Evolutionary conservation across 73 alveolate genomes (phyloP), one percentile per base, ranked within the genome.

Genomic region (Durusdinium trenchii): DNA sequence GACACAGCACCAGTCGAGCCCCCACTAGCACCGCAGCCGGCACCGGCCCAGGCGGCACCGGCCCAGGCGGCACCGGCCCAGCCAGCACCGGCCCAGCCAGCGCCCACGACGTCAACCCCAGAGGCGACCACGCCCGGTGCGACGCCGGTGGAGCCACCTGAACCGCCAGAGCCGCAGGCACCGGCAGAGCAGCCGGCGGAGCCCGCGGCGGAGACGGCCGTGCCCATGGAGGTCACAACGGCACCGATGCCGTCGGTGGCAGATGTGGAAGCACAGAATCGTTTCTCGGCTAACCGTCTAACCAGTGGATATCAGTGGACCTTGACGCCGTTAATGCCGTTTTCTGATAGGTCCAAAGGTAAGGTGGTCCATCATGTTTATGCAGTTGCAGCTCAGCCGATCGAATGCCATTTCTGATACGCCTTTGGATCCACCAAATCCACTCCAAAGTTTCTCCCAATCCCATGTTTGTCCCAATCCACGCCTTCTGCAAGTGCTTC

Each of bases 191-290:
- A 46, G 50, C 62, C 36, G 60, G 62, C 7, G 36, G 62, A 3
- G 43, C 45, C 87, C 2, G 86, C 10, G 23, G 20, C 85, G 51
- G 85, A 73, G 32, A 51, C 85, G 51, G 48, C 52, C 32, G 54
- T 7, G 16, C 85, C 42, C 62, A 42, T 14, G n/a, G 87, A 6
- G 42, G 62, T 60, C n/a, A 12, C 73, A 23, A 60, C n/a, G 18
- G 18, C 73, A 60, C n/a, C 30, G 51, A 10, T 30, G 91, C 91
- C 91, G 7, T 26, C 91, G 20, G 91, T n/a, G 50, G 91, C 91
- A 23, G 91, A 81, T 26, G 91, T 81, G 71, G 91, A 81, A 67
- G 16, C 91, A 35, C 91, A 81, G 35, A 81, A 81, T 48, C 91
- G 91, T 47, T 28, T 23, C 91, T 81, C 48, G 91, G 91, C 87